Conservation (phyloP, 2,329 filamentous ascomycete genomes). For the Trichophyton equinum region DNA sequence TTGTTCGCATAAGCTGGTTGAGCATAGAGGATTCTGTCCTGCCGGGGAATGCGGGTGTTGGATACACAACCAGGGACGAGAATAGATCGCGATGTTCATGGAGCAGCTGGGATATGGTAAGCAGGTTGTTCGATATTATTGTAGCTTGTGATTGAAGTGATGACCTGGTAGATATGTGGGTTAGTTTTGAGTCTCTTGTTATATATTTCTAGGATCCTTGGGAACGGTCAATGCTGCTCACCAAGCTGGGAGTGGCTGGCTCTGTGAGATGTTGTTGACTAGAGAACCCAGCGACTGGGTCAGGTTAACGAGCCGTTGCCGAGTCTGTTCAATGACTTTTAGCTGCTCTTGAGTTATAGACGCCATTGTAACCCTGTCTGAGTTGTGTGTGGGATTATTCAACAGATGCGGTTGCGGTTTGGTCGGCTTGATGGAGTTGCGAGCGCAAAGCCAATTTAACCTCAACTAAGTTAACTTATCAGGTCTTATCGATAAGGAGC, state of each 20-base stretch:
- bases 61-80: constrained; percentile 58
- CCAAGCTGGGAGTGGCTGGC: constrained; percentile 56
- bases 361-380: constrained; percentile 21
- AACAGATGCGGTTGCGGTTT: neutral
- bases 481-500: neutral
- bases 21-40: constrained; percentile 51
- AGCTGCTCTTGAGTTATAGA: constrained; percentile 31
- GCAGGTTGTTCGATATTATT: constrained; percentile 59
- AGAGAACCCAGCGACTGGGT: constrained; percentile 56
- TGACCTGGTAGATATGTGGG: constrained; percentile 36
- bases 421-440: neutral
- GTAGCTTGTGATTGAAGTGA: constrained; percentile 60
- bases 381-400: neutral
- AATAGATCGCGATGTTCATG: constrained; percentile 56
- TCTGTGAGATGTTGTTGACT: constrained; percentile 47
- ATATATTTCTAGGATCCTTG: neutral
- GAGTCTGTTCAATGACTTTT: constrained; percentile 58
- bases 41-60: constrained; percentile 61
- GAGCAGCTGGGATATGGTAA: constrained; percentile 52
- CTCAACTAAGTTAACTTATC: too few species aligned
- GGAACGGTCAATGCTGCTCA: constrained; percentile 26
- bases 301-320: constrained; percentile 55
- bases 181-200: neutral
- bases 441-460: neutral
- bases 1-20: constrained; percentile 63